phyloP scores from a whole-genome alignment of 2,329 filamentous ascomycete genomes.

The Colletotrichum sp. region DNA sequence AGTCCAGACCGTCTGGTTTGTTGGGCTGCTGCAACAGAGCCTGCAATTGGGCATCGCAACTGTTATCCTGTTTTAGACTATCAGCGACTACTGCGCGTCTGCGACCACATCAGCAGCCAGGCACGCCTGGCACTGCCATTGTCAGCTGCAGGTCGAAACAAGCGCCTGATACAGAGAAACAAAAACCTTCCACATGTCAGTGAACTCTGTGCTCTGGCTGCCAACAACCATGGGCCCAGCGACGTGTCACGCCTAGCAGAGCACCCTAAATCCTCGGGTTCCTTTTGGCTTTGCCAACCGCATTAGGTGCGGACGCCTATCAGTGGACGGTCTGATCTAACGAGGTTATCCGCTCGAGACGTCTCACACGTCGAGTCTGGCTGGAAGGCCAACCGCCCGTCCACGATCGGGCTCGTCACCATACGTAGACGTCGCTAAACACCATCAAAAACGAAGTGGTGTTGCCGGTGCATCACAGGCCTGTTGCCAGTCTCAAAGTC shows the following conservation, averaged over 20 bases:
- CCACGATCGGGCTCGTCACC: background rate
- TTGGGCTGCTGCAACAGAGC: background rate
- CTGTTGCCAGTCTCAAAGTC: background rate
- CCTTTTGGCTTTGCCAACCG: background rate
- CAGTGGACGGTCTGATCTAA: constrained; percentile 6
- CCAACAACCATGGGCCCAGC: background rate
- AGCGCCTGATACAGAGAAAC: background rate
- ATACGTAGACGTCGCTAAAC: background rate
- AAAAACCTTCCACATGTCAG: constrained; percentile 13
- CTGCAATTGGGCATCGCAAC: constrained; percentile 1
- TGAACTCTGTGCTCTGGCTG: background rate
- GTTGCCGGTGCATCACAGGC: background rate
- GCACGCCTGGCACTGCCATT: background rate
- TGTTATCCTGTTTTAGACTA: background rate
- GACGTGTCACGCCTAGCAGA: constrained; percentile 7
- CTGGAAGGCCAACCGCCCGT: background rate
- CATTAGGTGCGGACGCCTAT: background rate
- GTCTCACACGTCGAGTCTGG: constrained; percentile 1
- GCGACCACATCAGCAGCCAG: background rate
- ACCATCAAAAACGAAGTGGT: background rate
- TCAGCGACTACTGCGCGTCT: background rate
- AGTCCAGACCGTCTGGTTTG: background rate
- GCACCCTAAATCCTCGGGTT: background rate
- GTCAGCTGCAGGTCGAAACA: constrained; percentile 6
- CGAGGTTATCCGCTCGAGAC: background rate